A percentile compares a stretch with the other conserved stretches of the same genome.
Evolutionary conservation across 2,329 filamentous ascomycete genomes (phyloP).

Genomic region (Alternaria arborescens): DNA sequence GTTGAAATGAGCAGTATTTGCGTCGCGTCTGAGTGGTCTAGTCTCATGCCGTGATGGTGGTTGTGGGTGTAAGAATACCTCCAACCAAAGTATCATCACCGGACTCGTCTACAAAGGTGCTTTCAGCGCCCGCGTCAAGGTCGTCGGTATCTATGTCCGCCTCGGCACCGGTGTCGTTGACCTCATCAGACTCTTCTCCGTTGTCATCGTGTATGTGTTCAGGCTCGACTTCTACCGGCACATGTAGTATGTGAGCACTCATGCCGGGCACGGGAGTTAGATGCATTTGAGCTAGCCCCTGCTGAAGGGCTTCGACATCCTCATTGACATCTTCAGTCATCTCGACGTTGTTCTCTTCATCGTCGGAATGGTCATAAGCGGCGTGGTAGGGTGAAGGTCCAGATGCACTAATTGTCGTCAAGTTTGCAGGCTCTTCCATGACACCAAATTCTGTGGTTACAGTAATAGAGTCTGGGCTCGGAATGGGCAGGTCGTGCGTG

Average conservation of each 20-base stretch:
- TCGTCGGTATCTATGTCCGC: conserved; percentile 40
- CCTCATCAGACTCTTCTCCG: conserved; percentile 10
- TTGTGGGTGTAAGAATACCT: conserved; percentile 30
- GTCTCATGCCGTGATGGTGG: conserved; percentile 6
- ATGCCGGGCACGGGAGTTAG: conserved; percentile 3
- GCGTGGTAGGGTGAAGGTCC: conserved; percentile 26
- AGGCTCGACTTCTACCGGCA: conserved; percentile 13
- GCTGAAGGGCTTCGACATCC: conserved; percentile 14
- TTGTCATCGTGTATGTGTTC: conserved; percentile 17
- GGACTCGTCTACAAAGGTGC: conserved; percentile 37
- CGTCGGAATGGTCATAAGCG: conserved; percentile 21
- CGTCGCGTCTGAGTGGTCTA: neutral
- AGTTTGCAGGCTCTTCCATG: conserved; percentile 40
- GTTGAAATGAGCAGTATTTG: neutral
- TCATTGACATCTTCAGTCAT: conserved; percentile 29
- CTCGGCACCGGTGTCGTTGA: conserved; percentile 37
- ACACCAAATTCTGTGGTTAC: conserved; percentile 49
- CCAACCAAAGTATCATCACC: conserved; percentile 25
- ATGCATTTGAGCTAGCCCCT: conserved; percentile 11
- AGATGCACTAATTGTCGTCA: conserved; percentile 40
- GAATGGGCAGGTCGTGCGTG: conserved; percentile 23
- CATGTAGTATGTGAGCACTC: conserved; percentile 5
- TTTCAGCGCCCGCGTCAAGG: conserved; percentile 34
- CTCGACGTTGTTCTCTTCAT: conserved; percentile 27
- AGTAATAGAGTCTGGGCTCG: conserved; percentile 46